phyloP scores from a whole-genome alignment of 495 filamentous ascomycete genomes.

The Penicillium mononematosum region DNA sequence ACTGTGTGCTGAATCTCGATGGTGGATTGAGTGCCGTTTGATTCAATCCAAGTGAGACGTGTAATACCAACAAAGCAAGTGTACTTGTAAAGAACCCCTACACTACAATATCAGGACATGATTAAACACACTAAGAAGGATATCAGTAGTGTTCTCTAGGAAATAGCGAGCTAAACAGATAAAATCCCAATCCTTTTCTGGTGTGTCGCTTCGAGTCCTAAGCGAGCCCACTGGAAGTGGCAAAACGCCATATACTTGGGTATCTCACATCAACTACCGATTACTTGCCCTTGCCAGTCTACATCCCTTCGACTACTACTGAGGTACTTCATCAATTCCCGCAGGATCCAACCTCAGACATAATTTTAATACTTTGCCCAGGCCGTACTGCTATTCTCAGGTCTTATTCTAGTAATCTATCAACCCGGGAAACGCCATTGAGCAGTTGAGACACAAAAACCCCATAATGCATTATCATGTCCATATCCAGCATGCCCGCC shows the following conservation, averaged over 20 bases:
- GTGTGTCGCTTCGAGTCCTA: not conserved
- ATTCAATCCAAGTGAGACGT: not conserved
- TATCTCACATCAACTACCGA: too few relatives aligned
- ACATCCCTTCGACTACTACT: too few relatives aligned
- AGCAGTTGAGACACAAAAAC: not conserved
- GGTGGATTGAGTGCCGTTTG: slow-evolving; percentile 72
- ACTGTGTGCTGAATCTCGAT: slow-evolving; percentile 83
- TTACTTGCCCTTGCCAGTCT: too few relatives aligned
- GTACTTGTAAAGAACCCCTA: not conserved
- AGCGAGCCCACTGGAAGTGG: not conserved
- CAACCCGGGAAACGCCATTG: not conserved
- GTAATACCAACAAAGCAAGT: not conserved
- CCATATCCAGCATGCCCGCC: not conserved
- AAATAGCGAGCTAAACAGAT: too few relatives aligned
- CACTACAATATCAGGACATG: not conserved
- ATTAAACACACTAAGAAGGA: not conserved
- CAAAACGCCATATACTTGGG: too few relatives aligned
- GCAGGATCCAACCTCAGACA: too few relatives aligned
- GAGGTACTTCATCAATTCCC: too few relatives aligned
- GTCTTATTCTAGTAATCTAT: not conserved
- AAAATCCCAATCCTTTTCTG: too few relatives aligned
- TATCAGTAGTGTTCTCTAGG: too few relatives aligned
- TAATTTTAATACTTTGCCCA: too few relatives aligned
- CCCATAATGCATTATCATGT: slow-evolving; percentile 1
- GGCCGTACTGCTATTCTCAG: not conserved